Percentiles rank a stretch among this genome's conserved stretches.
Conservation (phyloP, 257 asterid species). For the Penstemon eatonii region DNA sequence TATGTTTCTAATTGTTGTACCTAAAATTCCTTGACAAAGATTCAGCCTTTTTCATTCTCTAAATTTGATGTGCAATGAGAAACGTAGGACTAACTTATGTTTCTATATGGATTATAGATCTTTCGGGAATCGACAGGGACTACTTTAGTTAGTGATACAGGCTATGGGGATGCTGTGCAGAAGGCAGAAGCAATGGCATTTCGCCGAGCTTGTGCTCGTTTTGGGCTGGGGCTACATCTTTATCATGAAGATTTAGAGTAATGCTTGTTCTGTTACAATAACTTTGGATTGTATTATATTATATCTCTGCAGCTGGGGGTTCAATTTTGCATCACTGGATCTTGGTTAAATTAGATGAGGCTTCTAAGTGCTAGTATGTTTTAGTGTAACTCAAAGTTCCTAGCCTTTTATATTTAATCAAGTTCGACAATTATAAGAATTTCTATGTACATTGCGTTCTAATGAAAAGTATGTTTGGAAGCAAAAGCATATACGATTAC, state of each 20-base stretch:
- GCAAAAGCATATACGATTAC: too few relatives aligned
- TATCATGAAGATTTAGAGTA: slow-evolving; percentile 78
- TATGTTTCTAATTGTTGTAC: neutral
- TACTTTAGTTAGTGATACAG: slow-evolving; percentile 54
- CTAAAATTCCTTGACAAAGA: neutral
- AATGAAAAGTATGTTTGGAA: neutral
- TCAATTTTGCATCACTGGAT: slow-evolving; percentile 13
- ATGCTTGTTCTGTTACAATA: neutral
- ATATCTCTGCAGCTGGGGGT: neutral
- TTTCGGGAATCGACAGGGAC: slow-evolving; percentile 86
- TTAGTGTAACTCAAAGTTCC: neutral
- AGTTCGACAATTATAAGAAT: slow-evolving; percentile 5
- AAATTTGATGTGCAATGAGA: neutral
- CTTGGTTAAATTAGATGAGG: slow-evolving; percentile 13
- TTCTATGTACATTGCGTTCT: neutral
- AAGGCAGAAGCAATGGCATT: slow-evolving; percentile 96
- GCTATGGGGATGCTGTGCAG: slow-evolving; percentile 73
- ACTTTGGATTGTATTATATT: neutral
- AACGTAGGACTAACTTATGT: slow-evolving; percentile 7
- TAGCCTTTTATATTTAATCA: slow-evolving; percentile 12
- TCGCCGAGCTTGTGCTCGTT: slow-evolving; percentile 92
- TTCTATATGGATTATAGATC: slow-evolving; percentile 43
- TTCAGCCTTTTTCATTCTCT: neutral
- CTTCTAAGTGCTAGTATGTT: neutral
- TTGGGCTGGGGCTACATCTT: slow-evolving; percentile 90